phyloP scores from a whole-genome alignment of 2,329 filamentous ascomycete species.

The Colletotrichum zoysiae region DNA sequence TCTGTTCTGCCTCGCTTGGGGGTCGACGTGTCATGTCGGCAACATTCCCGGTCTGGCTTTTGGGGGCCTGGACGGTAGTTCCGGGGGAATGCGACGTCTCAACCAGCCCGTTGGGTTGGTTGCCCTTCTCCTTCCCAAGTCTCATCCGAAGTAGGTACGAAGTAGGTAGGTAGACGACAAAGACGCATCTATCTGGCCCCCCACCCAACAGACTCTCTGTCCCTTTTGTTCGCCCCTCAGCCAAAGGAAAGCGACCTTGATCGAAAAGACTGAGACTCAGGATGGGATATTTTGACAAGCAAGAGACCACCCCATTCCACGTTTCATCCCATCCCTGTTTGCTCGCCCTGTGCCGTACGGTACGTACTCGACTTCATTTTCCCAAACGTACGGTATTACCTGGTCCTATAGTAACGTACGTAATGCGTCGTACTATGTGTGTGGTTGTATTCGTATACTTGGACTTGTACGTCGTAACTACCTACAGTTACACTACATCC shows the following conservation, averaged over 20 bases:
- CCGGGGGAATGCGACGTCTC: conserved; percentile 18
- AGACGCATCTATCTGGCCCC: neutral
- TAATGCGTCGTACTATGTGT: too few species aligned
- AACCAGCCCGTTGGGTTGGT: conserved; percentile 4
- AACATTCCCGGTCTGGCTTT: conserved; percentile 15
- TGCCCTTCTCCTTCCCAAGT: neutral
- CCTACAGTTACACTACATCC: neutral
- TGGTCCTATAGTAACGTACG: neutral
- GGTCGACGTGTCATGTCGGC: neutral
- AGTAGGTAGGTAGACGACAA: neutral
- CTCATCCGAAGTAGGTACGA: neutral
- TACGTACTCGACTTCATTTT: neutral
- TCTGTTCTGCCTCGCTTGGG: neutral
- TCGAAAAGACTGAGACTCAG: neutral
- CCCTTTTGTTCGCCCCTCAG: neutral
- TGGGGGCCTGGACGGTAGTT: neutral
- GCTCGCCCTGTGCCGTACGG: neutral
- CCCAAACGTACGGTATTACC: neutral
- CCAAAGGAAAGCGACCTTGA: neutral
- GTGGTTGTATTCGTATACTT: too few species aligned
- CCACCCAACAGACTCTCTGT: neutral
- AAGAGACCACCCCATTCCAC: conserved; percentile 36
- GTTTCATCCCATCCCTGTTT: neutral
- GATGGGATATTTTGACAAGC: conserved; percentile 31
- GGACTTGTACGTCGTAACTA: too few species aligned